A percentile compares a stretch with the other conserved stretches of the same genome.
phyloP scores from a whole-genome alignment of 2,329 filamentous ascomycete genomes.

The Alternaria novae-zelandiae region DNA sequence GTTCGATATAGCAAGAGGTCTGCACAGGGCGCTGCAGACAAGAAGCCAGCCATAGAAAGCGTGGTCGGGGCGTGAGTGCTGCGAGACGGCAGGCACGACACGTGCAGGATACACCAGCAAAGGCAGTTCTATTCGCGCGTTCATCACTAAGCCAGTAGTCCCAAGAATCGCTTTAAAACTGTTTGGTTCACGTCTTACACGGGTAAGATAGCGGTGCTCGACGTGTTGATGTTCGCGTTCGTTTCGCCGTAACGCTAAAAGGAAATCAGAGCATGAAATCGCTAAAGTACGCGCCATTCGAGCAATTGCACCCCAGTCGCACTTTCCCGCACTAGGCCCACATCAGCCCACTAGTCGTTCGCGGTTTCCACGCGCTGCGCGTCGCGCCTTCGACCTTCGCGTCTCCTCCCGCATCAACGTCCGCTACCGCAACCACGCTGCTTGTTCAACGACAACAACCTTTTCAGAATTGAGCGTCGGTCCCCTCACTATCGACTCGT shows the following conservation, averaged over 20 bases:
- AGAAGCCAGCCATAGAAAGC: constrained; percentile 2
- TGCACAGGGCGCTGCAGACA: neutral
- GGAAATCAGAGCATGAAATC: constrained; percentile 11
- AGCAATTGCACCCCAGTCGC: neutral
- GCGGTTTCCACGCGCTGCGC: constrained; percentile 29
- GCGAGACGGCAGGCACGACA: constrained; percentile 1
- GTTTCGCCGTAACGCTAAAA: constrained; percentile 3
- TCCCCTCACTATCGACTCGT: neutral
- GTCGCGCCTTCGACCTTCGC: constrained; percentile 34
- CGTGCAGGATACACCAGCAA: neutral
- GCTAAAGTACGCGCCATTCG: constrained; percentile 6
- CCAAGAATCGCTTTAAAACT: neutral
- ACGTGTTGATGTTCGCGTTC: constrained; percentile 1
- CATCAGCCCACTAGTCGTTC: constrained; percentile 13
- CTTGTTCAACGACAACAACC: constrained; percentile 9
- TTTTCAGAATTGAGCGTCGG: neutral
- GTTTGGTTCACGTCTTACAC: neutral
- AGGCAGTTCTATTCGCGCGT: neutral
- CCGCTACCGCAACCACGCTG: constrained; percentile 13
- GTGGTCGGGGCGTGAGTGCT: neutral
- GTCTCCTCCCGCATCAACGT: constrained; percentile 22
- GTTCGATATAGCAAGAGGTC: neutral
- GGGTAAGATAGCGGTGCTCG: neutral
- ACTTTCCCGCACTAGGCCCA: neutral
- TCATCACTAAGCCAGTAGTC: neutral